Evolutionary conservation across 208 protist genomes (phyloP), one percentile per base, ranked within the genome.

Genomic region (Leptomonas seymouri): DNA sequence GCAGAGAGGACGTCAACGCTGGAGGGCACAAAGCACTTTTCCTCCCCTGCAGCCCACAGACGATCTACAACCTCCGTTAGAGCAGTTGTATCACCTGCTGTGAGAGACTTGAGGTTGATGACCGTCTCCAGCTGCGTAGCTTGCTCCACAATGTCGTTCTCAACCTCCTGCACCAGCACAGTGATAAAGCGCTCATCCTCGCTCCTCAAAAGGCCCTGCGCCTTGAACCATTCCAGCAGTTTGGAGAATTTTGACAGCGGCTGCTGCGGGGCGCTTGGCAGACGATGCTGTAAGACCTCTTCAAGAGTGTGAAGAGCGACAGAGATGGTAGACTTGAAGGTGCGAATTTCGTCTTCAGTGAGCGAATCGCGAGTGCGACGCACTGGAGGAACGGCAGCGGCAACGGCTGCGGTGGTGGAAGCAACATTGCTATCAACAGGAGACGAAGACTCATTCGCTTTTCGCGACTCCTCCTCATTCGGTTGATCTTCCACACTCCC

Each of bases 1-100:
- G 81, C 80, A 1, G 88, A 94, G 2, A 96, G 81, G 39, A 96
- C 91, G 53, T 96, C 91, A 14, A 79, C 68, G 61, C 91, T 96
- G 46, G 76, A 76, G 16, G 90, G 90, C 21, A 51, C 58, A 23
- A 93, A 86, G 61, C 59, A 80, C 59, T 76, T 68, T 5, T 57
- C 28, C 8, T 57, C 49, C 1, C 85, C 86, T 1, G 66, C 73
- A 20, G 59, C 36, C 88, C 90, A 95, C 59, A 95, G 59, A 16
- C 76, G 71, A 18, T 95, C 74, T 11, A 85, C 42, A 3, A 83
- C 62, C 15, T 62, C 34, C 0, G 45, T 23, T 20, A 86, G 80
- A 8, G 74, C 84, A 41, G 58, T 77, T 15, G 78, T 80, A 57
- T 95, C 83, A 2, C 84, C 82, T 9, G 80, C 58, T 5, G 69